Conservation (phyloP, 331 rosid species). For the Malus hybrid region DNA sequence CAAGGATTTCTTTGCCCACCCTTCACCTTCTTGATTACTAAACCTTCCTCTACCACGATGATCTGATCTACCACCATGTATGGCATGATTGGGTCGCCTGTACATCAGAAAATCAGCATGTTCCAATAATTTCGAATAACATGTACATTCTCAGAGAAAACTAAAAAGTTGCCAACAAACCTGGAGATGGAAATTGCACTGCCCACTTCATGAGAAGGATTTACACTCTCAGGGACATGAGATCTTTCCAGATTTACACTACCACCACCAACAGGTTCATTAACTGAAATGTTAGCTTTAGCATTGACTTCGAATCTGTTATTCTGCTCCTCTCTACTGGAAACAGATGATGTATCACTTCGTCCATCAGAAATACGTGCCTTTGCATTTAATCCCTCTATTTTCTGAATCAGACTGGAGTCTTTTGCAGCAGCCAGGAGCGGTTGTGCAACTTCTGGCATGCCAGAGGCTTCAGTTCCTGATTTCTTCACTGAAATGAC, state of each 20-base stretch:
- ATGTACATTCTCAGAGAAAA: constrained; percentile 20
- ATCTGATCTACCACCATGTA: constrained; percentile 53
- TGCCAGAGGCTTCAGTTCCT: constrained; percentile 34
- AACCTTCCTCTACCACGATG: constrained; percentile 41
- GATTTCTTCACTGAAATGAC: constrained; percentile 33
- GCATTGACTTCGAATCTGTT: constrained; percentile 36
- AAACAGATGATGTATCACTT: constrained; percentile 41
- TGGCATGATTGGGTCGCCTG: constrained; percentile 58
- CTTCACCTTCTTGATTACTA: constrained; percentile 43
- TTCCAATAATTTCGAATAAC: constrained; percentile 11
- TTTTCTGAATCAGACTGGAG: constrained; percentile 67
- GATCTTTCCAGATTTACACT: constrained; percentile 24
- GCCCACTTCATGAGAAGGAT: constrained; percentile 30
- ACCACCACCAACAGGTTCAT: constrained; percentile 31
- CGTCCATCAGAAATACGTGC: constrained; percentile 51
- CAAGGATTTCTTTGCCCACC: constrained; percentile 45
- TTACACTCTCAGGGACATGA: constrained; percentile 22
- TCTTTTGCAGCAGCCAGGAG: constrained; percentile 47
- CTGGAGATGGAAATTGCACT: constrained; percentile 35
- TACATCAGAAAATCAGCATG: constrained; percentile 27
- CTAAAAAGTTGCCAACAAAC: constrained; percentile 37
- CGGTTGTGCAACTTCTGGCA: constrained; percentile 31
- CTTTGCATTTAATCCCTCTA: constrained; percentile 93
- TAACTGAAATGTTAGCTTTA: constrained; percentile 26
- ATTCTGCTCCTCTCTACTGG: constrained; percentile 40